phyloP scores from a whole-genome alignment of 129 eudicot genomes.

The Solidago caesia region DNA sequence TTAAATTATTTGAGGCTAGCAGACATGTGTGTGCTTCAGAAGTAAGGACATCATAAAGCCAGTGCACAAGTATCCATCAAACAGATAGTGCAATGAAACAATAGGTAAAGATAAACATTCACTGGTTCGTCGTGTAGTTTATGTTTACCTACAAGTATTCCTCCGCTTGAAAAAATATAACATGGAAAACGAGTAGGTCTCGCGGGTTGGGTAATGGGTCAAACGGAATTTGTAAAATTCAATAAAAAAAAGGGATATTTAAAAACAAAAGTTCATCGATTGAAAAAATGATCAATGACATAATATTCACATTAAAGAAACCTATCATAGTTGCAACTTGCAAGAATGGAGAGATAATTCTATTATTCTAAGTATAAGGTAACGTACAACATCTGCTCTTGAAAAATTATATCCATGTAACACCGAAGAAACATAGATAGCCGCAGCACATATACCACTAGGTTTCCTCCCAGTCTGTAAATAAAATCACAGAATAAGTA shows the following conservation, averaged over 20 bases:
- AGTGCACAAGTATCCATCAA: neutral
- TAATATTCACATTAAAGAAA: too few species aligned
- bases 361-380: too few species aligned
- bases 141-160: neutral
- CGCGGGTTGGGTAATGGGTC: neutral
- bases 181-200: neutral
- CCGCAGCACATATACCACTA: constrained; percentile 88
- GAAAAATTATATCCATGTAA: constrained; percentile 53
- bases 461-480: constrained; percentile 80
- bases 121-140: neutral
- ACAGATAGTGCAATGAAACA: neutral
- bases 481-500: neutral
- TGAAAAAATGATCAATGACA: too few species aligned
- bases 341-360: too few species aligned
- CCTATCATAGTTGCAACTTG: too few species aligned
- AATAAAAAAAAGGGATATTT: too few species aligned
- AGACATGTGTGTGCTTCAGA: neutral
- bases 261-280: too few species aligned
- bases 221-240: neutral
- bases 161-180: neutral
- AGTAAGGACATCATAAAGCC: neutral
- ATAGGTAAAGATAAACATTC: neutral
- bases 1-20: neutral
- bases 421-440: constrained; percentile 62
- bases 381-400: constrained; percentile 58